A percentile compares a stretch with the other conserved stretches of the same genome.
phyloP scores from a whole-genome alignment of 2,329 filamentous ascomycete genomes.

The Dichotomopilus funicola region DNA sequence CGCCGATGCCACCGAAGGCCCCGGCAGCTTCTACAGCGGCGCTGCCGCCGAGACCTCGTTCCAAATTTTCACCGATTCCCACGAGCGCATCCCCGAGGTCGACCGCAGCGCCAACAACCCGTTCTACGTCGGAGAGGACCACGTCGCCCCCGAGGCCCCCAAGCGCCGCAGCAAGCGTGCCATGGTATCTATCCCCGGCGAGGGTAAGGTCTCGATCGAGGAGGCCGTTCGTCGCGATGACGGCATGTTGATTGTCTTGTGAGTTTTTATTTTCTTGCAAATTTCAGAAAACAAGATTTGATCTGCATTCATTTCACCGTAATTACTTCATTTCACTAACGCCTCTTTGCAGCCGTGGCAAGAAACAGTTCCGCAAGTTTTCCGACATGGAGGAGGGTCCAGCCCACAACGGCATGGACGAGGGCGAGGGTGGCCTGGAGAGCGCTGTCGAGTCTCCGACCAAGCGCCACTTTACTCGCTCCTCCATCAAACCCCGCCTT shows the following conservation, averaged over 20 bases:
- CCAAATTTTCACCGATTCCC: slow-evolving; percentile 70
- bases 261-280: slow-evolving; percentile 36
- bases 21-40: slow-evolving; percentile 53
- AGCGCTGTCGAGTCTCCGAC: slow-evolving; percentile 30
- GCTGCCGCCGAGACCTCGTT: slow-evolving; percentile 54
- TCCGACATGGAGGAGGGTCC: slow-evolving; percentile 34
- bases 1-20: slow-evolving; percentile 49
- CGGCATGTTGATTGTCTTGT: slow-evolving; percentile 73
- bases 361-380: slow-evolving; percentile 70
- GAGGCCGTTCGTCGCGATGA: slow-evolving; percentile 60
- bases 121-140: slow-evolving; percentile 51
- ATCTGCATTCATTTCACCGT: too few relatives aligned
- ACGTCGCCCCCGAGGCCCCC: slow-evolving; percentile 34
- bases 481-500: slow-evolving; percentile 64
- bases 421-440: slow-evolving; percentile 29
- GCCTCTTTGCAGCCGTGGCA: slow-evolving; percentile 58
- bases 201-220: slow-evolving; percentile 53
- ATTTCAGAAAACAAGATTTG: background rate
- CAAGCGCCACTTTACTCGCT: slow-evolving; percentile 51
- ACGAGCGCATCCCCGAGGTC: slow-evolving; percentile 66
- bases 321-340: slow-evolving; percentile 1
- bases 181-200: slow-evolving; percentile 48
- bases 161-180: slow-evolving; percentile 51
- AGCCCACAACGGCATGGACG: slow-evolving; percentile 30
- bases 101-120: slow-evolving; percentile 65